Conservation (phyloP, 2,329 filamentous ascomycete species). For the Colletotrichum brevisporum region DNA sequence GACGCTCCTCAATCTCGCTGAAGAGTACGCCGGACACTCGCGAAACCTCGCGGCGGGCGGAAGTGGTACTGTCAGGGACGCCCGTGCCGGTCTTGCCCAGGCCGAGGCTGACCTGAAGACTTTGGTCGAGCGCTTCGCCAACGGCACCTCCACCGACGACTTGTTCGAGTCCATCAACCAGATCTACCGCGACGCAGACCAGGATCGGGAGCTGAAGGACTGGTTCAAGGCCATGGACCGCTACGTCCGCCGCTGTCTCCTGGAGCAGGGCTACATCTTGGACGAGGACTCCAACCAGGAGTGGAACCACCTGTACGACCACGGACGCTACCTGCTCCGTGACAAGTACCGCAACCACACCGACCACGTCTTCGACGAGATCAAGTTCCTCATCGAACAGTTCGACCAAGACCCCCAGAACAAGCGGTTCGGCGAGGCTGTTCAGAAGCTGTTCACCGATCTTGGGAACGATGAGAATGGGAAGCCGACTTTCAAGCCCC, state of each 20-base stretch:
- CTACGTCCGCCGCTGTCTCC: conserved; percentile 86
- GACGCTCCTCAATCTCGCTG: conserved; percentile 86
- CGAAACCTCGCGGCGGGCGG: conserved; percentile 75
- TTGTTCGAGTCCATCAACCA: conserved; percentile 87
- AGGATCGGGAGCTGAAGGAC: conserved; percentile 85
- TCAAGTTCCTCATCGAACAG: conserved; percentile 90
- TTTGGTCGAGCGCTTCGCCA: conserved; percentile 94
- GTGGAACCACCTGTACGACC: conserved; percentile 88
- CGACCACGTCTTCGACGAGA: conserved; percentile 87
- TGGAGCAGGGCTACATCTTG: conserved; percentile 93
- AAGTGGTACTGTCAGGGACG: conserved; percentile 79
- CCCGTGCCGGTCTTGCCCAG: conserved; percentile 75
- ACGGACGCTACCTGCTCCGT: conserved; percentile 87
- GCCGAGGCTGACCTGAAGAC: conserved; percentile 89
- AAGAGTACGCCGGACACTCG: conserved; percentile 85
- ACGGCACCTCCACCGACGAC: conserved; percentile 90
- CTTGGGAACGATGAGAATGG: conserved; percentile 90
- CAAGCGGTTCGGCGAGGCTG: conserved; percentile 79
- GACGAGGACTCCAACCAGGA: conserved; percentile 83
- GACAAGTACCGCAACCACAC: conserved; percentile 90
- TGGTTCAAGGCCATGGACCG: conserved; percentile 88
- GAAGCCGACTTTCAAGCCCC: conserved; percentile 91
- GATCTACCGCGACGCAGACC: conserved; percentile 89
- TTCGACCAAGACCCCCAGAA: conserved; percentile 93
- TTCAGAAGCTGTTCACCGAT: conserved; percentile 88